These are phyloP conservation scores for Starmerella bacillaris DNA, from an alignment of 805 yeast species.

Conservation along the genomic window DNA sequence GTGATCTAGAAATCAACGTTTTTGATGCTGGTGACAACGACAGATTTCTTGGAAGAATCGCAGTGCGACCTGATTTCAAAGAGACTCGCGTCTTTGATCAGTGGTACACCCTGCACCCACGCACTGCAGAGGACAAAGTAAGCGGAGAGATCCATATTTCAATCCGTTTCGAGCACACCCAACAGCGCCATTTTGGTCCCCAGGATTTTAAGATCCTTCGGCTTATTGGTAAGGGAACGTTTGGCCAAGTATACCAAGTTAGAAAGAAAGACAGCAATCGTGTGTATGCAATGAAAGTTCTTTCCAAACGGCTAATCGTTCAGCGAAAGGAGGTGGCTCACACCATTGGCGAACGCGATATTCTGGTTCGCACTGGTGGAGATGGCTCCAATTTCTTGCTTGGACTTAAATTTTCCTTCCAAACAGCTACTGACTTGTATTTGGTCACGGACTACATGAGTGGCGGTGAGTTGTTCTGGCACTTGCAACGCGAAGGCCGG, in stretches of 20 bases:
- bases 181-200: constrained; percentile 65
- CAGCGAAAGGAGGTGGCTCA: constrained; percentile 96
- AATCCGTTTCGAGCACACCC: constrained; percentile 51
- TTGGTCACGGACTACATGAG: constrained; percentile 94
- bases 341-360: constrained; percentile 92
- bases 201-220: constrained; percentile 84
- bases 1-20: constrained; percentile 76
- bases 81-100: constrained; percentile 28
- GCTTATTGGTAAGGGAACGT: constrained; percentile 86
- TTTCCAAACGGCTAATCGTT: constrained; percentile 85
- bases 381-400: constrained; percentile 86
- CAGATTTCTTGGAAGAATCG: constrained; percentile 68
- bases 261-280: constrained; percentile 75
- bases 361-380: constrained; percentile 78
- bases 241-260: constrained; percentile 95
- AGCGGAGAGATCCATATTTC: constrained; percentile 61
- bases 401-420: constrained; percentile 88
- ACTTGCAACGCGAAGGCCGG: constrained; percentile 89
- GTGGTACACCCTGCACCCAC: constrained; percentile 61
- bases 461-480: constrained; percentile 96
- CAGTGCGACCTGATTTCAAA: constrained; percentile 21
- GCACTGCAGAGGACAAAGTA: constrained; percentile 58
- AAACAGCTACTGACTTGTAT: constrained; percentile 81
- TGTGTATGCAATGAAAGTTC: constrained; percentile 93
- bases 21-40: constrained; percentile 76